These are phyloP conservation scores for Hamamelis virginiana DNA, from an alignment of 164 flowering plant genomes.

Conservation along the genomic window DNA sequence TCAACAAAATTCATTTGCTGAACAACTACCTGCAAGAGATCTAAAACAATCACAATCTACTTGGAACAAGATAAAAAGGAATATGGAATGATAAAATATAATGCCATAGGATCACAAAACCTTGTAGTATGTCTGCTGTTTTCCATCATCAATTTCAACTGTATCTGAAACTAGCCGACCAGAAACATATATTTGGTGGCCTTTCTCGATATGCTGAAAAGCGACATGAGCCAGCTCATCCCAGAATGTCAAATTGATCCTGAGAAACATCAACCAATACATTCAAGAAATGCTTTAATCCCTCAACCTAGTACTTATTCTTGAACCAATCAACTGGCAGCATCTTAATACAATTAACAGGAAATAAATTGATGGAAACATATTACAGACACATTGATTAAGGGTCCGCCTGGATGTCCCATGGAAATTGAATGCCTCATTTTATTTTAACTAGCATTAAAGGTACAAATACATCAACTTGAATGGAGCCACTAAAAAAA, in stretches of 20 bases:
- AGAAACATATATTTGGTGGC: conserved; percentile 67
- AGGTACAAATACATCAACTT: too few relatives aligned
- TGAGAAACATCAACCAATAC: conserved; percentile 18
- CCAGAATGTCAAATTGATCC: conserved; percentile 93
- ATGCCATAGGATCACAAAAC: conserved; percentile 24
- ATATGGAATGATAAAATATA: neutral
- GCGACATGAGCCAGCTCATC: conserved; percentile 85
- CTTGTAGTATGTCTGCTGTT: conserved; percentile 81
- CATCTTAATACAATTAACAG: neutral
- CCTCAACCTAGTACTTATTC: neutral
- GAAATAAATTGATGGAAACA: neutral
- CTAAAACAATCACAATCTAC: conserved; percentile 9
- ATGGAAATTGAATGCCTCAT: too few relatives aligned
- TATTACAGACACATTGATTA: neutral
- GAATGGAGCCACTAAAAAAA: too few relatives aligned
- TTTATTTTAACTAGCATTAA: too few relatives aligned
- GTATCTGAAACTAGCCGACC: conserved; percentile 78
- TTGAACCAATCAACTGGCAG: neutral
- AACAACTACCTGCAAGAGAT: conserved; percentile 68
- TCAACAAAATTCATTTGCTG: conserved; percentile 80
- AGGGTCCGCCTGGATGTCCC: too few relatives aligned
- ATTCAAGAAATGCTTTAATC: neutral
- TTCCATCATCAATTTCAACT: conserved; percentile 68
- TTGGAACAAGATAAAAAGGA: neutral
- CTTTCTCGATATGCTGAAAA: conserved; percentile 79